These are phyloP conservation scores for Chloris gayana DNA, from an alignment of 176 grass and related monocot genomes.

Conservation along the genomic window DNA sequence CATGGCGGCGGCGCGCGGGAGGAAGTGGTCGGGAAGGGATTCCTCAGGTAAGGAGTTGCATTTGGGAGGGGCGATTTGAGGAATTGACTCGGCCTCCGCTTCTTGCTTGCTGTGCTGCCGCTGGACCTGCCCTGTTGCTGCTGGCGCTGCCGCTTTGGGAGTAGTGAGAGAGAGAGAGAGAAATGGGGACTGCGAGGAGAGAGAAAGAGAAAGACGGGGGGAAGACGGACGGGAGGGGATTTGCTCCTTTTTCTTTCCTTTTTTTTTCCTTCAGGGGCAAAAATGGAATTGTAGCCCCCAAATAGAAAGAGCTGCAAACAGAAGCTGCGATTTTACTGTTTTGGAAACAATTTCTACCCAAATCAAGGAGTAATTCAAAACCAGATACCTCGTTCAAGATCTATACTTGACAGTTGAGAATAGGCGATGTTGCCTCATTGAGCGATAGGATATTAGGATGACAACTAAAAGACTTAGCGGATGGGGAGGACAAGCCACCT, in stretches of 20 bases:
- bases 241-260: not conserved
- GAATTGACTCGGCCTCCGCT: slow-evolving; percentile 42
- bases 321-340: not conserved
- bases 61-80: slow-evolving; percentile 52
- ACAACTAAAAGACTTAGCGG: too few relatives aligned
- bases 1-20: slow-evolving; percentile 4
- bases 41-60: slow-evolving; percentile 45
- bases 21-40: slow-evolving; percentile 6
- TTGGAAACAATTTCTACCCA: not conserved
- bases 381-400: not conserved
- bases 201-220: not conserved
- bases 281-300: not conserved
- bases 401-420: too few relatives aligned
- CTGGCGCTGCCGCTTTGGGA: slow-evolving; percentile 33
- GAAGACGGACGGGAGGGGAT: slow-evolving; percentile 4
- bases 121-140: slow-evolving; percentile 20
- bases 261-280: not conserved
- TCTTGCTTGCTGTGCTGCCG: slow-evolving; percentile 32
- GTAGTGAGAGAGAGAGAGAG: slow-evolving; percentile 11
- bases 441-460: too few relatives aligned
- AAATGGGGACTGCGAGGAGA: not conserved
- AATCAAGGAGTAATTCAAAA: not conserved
- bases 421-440: too few relatives aligned
- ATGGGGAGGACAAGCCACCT: too few relatives aligned
- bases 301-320: not conserved